phyloP scores from a whole-genome alignment of 345 rosid genomes.

The Reutealis trisperma region DNA sequence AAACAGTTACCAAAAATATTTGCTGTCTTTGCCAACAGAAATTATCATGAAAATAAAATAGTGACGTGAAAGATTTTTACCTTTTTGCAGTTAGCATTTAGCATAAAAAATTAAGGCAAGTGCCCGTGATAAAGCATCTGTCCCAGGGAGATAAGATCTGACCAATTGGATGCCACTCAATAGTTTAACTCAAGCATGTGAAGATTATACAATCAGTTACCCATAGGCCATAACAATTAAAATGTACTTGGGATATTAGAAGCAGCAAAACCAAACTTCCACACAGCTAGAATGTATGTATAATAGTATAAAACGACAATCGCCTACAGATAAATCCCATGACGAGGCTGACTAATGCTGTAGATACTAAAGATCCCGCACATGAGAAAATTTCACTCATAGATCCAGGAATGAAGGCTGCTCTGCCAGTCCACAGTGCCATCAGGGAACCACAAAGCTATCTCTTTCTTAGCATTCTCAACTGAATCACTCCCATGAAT shows the following conservation, averaged over 20 bases:
- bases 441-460: constrained; percentile 85
- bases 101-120: too few species aligned
- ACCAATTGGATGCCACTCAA: too few species aligned
- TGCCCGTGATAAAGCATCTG: too few species aligned
- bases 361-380: neutral
- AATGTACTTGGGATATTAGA: neutral
- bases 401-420: constrained; percentile 77
- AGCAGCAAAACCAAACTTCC: too few species aligned
- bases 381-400: constrained; percentile 42
- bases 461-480: constrained; percentile 78
- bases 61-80: too few species aligned
- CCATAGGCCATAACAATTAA: neutral
- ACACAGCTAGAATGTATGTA: neutral
- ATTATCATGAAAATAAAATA: too few species aligned
- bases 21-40: too few species aligned
- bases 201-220: too few species aligned
- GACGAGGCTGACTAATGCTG: neutral
- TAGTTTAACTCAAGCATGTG: too few species aligned
- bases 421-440: constrained; percentile 74
- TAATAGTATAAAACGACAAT: neutral
- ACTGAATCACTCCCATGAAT: constrained; percentile 87
- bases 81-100: too few species aligned
- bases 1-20: too few species aligned
- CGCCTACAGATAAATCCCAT: neutral
- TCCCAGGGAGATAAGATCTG: too few species aligned